Evolutionary conservation across 257 asterid genomes (phyloP).

Genomic region (Solanum medicagineum): DNA sequence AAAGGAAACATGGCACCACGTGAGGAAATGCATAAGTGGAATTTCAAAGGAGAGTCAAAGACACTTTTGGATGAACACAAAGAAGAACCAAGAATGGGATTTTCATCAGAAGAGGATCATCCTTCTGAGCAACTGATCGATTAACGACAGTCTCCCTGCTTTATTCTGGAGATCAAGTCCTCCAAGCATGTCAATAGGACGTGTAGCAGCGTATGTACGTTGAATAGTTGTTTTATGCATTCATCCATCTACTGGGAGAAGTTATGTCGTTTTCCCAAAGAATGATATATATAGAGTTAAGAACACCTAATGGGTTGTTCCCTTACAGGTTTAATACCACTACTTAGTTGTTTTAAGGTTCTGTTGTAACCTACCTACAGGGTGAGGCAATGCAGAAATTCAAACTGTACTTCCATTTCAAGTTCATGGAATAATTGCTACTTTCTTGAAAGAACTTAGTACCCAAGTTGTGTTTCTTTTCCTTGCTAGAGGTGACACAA

Average conservation of each 20-base stretch:
- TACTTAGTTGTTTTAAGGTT: not conserved
- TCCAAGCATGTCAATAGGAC: constrained; percentile 15
- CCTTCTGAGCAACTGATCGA: constrained; percentile 37
- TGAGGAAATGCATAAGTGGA: constrained; percentile 14
- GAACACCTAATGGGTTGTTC: not conserved
- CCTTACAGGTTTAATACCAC: not conserved
- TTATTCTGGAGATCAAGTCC: constrained; percentile 21
- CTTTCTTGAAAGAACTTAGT: not conserved
- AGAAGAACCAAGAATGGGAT: not conserved
- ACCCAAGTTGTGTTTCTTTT: not conserved
- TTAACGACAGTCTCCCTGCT: constrained; percentile 33
- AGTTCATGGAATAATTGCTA: not conserved
- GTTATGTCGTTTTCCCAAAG: not conserved
- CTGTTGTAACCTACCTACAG: not conserved
- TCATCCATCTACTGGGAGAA: not conserved
- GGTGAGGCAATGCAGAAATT: not conserved
- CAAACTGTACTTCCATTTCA: not conserved
- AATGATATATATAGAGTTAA: not conserved
- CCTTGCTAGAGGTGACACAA: not conserved
- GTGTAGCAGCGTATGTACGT: not conserved
- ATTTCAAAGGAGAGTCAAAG: constrained; percentile 19
- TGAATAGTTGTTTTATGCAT: not conserved
- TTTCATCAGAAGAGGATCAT: constrained; percentile 22
- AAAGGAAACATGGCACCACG: constrained; percentile 44
- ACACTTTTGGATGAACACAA: constrained; percentile 28